Evolutionary conservation across 164 flowering plant genomes (phyloP).

Genomic region (Kalanchoe fedtschenkoi): DNA sequence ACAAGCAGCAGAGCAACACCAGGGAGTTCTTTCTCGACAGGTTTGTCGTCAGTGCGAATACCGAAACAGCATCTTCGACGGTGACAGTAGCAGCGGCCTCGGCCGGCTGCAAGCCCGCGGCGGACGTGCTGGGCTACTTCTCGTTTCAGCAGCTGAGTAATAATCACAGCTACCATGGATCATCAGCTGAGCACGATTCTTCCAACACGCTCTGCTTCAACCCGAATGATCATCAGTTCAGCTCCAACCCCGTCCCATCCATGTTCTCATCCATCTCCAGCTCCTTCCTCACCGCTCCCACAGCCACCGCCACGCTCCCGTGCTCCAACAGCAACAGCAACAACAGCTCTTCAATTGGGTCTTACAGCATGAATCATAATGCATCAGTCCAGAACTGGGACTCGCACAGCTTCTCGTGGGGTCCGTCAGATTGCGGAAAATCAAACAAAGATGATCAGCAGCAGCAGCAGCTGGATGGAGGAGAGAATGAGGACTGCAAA

Average conservation of each 20-base stretch:
- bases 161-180: neutral
- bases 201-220: neutral
- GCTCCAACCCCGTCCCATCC: too few relatives aligned
- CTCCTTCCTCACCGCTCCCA: neutral
- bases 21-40: neutral
- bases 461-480: neutral
- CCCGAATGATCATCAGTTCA: too few relatives aligned
- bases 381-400: constrained; percentile 2
- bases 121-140: neutral
- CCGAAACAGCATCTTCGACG: neutral
- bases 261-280: neutral
- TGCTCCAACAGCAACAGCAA: neutral
- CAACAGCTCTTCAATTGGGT: neutral
- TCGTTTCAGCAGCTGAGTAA: constrained; percentile 2
- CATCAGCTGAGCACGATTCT: neutral
- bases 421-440: neutral
- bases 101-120: neutral
- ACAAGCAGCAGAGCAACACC: neutral
- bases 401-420: neutral
- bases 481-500: neutral
- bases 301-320: neutral
- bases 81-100: neutral
- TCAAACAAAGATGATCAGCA: neutral
- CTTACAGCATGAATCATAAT: neutral
- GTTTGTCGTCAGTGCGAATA: neutral